Base-by-base conservation (phyloP, 1,284 basidiomycete species). In the Volvariella surrecta region DNA sequence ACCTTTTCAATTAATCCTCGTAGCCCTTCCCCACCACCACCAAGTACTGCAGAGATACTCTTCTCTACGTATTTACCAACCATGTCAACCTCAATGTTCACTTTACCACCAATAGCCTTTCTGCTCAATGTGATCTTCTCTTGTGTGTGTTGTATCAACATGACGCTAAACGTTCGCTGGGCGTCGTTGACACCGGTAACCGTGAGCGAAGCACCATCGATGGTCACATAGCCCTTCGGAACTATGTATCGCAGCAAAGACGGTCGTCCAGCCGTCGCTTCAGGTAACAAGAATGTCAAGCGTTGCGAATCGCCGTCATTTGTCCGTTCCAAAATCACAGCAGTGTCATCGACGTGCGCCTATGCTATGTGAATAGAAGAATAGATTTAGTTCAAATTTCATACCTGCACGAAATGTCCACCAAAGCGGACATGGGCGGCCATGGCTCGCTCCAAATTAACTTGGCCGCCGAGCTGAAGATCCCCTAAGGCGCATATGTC, bases 401-500 rank as follows among this genome's bases (percentile, higher is more conserved):
- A 46, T 52, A 89, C 91, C 76, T 98, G 95, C 4, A 99, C 96
- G 59, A 97, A 94, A 61, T 99, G 95, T 4, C 95, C 95, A 20
- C 95, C 95, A 57, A 99, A 97, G 37, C 95, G 74, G 8, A 82
- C 82, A 64, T 95, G 88, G 1, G 86, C 83, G 11, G 81, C 82
- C 91, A 99, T 94, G 2, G 95, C 95, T 39, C 95, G 79, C 68
- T 99, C 95, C 41, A 95, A 75, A 63, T 99, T 98, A 43, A 98
- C 79, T 51, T 79, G 73, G 53, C 90, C 84, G 3, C 89, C 90
- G 6, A 84, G 79, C 50, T 74, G 75, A 47, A 90, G 71, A 53
- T 89, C 77, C 35, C 92, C 90, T 87, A 13, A 17, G 30, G 22
- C 13, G 18, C 28, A n/a, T 39, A 16, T 21, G 38, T 37, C 17